phyloP scores from a whole-genome alignment of 2,329 filamentous ascomycete genomes.

The Fusarium staphyleae region DNA sequence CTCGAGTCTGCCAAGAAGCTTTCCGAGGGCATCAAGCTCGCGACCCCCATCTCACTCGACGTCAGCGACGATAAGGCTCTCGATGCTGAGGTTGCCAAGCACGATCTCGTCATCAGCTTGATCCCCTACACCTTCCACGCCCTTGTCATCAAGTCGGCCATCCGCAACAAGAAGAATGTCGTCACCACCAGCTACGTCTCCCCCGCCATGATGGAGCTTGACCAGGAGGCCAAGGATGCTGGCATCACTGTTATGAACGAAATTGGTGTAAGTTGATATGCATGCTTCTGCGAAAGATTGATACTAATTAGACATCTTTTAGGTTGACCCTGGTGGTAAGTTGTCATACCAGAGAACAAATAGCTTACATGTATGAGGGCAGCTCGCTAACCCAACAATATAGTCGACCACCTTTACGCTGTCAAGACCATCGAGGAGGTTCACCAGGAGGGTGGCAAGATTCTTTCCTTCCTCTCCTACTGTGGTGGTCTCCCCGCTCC shows the following conservation, averaged over 20 bases:
- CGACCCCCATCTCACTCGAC: conserved; percentile 82
- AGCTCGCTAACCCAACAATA: conserved; percentile 2
- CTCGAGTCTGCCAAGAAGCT: conserved; percentile 79
- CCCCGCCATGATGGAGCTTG: conserved; percentile 89
- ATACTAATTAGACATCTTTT: background rate
- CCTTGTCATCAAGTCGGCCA: conserved; percentile 89
- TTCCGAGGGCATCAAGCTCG: conserved; percentile 73
- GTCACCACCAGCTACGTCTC: conserved; percentile 95
- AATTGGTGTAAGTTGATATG: conserved; percentile 68
- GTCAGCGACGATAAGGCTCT: conserved; percentile 79
- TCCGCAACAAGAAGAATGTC: conserved; percentile 92
- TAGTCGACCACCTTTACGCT: conserved; percentile 64
- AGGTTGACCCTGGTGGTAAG: conserved; percentile 37
- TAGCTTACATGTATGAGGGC: background rate
- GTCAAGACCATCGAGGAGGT: conserved; percentile 88
- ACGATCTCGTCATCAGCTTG: conserved; percentile 79
- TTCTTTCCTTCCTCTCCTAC: conserved; percentile 81
- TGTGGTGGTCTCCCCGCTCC: conserved; percentile 77
- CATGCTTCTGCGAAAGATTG: background rate
- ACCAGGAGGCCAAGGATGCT: conserved; percentile 82
- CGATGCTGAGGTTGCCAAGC: conserved; percentile 79
- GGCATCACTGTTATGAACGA: conserved; percentile 99
- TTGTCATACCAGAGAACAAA: background rate
- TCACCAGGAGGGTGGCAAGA: conserved; percentile 86
- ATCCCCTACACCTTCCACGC: conserved; percentile 94